Percentiles rank a stretch among this genome's conserved stretches.
These are phyloP conservation scores for Penicillium desertorum DNA, from an alignment of 495 filamentous ascomycete species.

Conservation along the genomic window DNA sequence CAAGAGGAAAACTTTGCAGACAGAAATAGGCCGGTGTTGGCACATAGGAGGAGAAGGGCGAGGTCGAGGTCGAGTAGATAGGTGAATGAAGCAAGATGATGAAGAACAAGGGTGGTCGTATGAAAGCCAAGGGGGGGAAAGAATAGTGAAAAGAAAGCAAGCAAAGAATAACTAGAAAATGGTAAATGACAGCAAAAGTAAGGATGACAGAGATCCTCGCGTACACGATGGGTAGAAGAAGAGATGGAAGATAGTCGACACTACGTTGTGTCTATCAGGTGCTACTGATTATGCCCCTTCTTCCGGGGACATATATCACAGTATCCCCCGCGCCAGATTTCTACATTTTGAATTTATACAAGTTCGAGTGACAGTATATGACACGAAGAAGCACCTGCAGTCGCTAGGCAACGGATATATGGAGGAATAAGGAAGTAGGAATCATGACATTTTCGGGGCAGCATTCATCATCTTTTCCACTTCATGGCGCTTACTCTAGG, in stretches of 20 bases:
- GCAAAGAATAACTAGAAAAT: background rate
- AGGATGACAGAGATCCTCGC: background rate
- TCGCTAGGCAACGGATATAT: background rate
- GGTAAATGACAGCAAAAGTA: background rate
- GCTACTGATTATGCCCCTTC: background rate
- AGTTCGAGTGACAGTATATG: background rate
- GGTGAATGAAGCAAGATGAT: background rate
- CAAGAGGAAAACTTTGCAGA: background rate
- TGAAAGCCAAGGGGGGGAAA: background rate
- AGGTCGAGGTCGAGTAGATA: background rate
- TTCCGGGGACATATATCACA: background rate
- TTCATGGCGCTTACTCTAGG: too few relatives aligned
- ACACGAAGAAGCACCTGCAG: background rate
- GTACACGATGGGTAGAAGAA: background rate
- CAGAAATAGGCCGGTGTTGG: background rate
- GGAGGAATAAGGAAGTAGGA: background rate
- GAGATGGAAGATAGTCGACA: background rate
- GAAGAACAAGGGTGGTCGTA: background rate
- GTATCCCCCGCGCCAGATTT: background rate
- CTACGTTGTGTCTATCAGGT: background rate
- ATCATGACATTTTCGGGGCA: background rate
- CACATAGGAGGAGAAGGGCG: background rate
- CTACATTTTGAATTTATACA: background rate
- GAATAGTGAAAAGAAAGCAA: background rate
- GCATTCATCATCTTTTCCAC: too few relatives aligned